Conservation (phyloP, 805 yeast genomes). For the Lipomyces starkeyi region DNA sequence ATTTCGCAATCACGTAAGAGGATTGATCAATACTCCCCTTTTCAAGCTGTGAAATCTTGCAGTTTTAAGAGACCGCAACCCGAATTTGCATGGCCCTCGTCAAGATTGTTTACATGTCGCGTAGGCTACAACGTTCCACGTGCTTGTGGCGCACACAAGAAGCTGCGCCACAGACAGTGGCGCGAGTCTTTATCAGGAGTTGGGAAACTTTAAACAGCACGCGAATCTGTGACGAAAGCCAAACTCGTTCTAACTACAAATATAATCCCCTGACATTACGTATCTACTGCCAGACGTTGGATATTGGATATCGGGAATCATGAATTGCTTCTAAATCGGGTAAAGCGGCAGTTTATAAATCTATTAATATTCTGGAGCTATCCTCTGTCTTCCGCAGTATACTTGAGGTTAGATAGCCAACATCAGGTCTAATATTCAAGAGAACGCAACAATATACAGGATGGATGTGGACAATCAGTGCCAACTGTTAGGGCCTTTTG, state of each 20-base stretch:
- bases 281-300: background rate
- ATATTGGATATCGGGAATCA: background rate
- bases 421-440: background rate
- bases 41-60: background rate
- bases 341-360: background rate
- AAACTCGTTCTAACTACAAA: background rate
- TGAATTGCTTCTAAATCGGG: background rate
- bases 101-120: background rate
- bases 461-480: conserved; percentile 49
- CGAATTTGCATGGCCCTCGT: background rate
- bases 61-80: background rate
- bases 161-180: background rate
- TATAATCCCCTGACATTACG: background rate
- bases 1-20: background rate
- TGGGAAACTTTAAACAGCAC: background rate
- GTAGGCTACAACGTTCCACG: background rate
- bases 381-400: background rate
- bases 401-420: background rate
- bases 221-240: background rate
- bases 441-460: background rate
- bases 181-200: background rate
- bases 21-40: background rate
- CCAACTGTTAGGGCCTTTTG: conserved; percentile 82
- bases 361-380: background rate
- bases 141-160: too few species aligned